Percentiles rank a stretch among this genome's conserved stretches.
Conservation (phyloP, 1,284 basidiomycete genomes). For the Flammula alnicola region DNA sequence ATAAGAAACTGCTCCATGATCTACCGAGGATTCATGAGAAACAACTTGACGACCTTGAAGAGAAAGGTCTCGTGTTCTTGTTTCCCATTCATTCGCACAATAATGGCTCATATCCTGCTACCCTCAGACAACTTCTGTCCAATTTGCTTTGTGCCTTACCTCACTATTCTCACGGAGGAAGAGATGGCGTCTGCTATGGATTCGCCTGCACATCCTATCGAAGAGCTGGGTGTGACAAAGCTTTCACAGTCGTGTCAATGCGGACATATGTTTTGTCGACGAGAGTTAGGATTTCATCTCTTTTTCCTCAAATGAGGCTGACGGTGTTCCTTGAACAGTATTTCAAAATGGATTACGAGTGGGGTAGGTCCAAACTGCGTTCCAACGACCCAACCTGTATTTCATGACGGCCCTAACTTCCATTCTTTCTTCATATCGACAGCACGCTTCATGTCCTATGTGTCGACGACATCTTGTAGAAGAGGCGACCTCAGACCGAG, state of each 20-base stretch:
- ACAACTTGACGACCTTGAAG: slow-evolving; percentile 37
- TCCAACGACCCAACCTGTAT: neutral
- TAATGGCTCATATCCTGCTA: neutral
- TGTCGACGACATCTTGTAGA: slow-evolving; percentile 56
- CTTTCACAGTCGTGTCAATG: slow-evolving; percentile 61
- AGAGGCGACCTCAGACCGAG: slow-evolving; percentile 9
- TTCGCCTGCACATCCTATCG: slow-evolving; percentile 69
- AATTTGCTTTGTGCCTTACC: slow-evolving; percentile 70
- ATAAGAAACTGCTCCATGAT: slow-evolving; percentile 34
- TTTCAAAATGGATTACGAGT: slow-evolving; percentile 64
- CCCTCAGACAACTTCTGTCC: slow-evolving; percentile 72
- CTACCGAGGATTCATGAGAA: slow-evolving; percentile 42
- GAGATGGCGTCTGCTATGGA: slow-evolving; percentile 74
- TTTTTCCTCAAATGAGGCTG: neutral
- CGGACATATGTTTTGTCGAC: slow-evolving; percentile 74
- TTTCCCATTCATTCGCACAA: neutral
- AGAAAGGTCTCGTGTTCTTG: slow-evolving; percentile 32
- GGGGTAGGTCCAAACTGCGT: slow-evolving; percentile 53
- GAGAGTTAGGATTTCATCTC: slow-evolving; percentile 54
- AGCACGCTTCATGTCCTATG: slow-evolving; percentile 68
- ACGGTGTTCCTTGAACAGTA: slow-evolving; percentile 40
- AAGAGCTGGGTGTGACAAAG: slow-evolving; percentile 69
- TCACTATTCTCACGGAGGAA: slow-evolving; percentile 70
- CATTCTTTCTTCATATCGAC: slow-evolving; percentile 9
- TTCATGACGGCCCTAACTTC: neutral